A percentile compares a stretch with the other conserved stretches of the same genome.
Conservation (phyloP, 306 rosid species). For the Rosa multiflora region DNA sequence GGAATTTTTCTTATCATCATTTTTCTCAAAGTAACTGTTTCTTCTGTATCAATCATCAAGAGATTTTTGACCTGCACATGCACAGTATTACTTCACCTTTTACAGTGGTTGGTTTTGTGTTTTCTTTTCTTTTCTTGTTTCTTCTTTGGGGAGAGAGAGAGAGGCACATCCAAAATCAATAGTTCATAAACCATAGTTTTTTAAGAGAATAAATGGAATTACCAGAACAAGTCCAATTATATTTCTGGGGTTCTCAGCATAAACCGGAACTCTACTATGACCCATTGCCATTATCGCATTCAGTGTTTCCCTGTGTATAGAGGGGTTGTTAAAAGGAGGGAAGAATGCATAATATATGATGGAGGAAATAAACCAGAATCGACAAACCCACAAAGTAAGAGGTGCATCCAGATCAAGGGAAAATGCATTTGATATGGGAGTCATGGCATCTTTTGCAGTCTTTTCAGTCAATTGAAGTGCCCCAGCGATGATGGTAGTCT, state of each 20-base stretch:
- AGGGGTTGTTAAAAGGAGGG: constrained; percentile 26
- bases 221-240: constrained; percentile 97
- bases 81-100: background rate
- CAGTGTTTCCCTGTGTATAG: constrained; percentile 68
- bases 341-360: constrained; percentile 20
- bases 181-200: background rate
- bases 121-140: background rate
- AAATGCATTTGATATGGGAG: constrained; percentile 88
- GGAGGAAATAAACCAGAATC: constrained; percentile 32
- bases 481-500: constrained; percentile 95
- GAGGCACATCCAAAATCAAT: background rate
- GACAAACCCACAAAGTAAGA: constrained; percentile 82
- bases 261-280: constrained; percentile 97
- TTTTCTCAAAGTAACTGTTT: constrained; percentile 66
- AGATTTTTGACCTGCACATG: constrained; percentile 88
- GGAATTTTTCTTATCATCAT: constrained; percentile 90
- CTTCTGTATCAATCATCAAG: constrained; percentile 70
- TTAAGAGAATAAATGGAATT: constrained; percentile 18
- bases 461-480: constrained; percentile 97
- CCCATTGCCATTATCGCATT: constrained; percentile 87
- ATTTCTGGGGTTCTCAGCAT: constrained; percentile 61
- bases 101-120: background rate
- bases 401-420: constrained; percentile 93
- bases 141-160: background rate
- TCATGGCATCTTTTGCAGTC: constrained; percentile 99